Percentiles rank a stretch among this genome's conserved stretches.
Evolutionary conservation across 2,329 filamentous ascomycete species (phyloP).

Genomic region (Cordyceps militaris): DNA sequence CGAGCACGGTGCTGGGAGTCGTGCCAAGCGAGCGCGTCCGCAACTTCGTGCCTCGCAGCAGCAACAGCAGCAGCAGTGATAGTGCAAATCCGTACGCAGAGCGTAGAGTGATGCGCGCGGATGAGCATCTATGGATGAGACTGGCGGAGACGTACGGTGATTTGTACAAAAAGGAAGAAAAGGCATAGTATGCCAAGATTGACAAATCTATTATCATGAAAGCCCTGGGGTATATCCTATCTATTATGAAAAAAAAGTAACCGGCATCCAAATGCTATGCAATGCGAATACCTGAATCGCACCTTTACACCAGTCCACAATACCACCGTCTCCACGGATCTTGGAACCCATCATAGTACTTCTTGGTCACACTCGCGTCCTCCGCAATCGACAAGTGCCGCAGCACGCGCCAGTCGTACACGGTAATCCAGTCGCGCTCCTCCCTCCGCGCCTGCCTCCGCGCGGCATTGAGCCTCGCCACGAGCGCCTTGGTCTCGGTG

Average conservation of each 20-base stretch:
- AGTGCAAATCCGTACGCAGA: constrained; percentile 42
- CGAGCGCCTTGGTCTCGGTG: constrained; percentile 26
- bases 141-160: constrained; percentile 52
- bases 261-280: not conserved
- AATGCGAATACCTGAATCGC: not conserved
- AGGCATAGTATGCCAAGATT: constrained; percentile 4
- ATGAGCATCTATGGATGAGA: constrained; percentile 56
- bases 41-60: constrained; percentile 29
- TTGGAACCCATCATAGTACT: constrained; percentile 28
- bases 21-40: constrained; percentile 55
- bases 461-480: constrained; percentile 26
- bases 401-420: constrained; percentile 43
- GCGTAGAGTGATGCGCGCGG: constrained; percentile 53
- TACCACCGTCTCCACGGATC: constrained; percentile 40
- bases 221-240: not conserved
- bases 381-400: constrained; percentile 35
- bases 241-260: not conserved
- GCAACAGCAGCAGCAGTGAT: too few relatives aligned
- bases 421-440: constrained; percentile 30
- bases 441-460: constrained; percentile 23
- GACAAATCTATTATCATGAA: not conserved
- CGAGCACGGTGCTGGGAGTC: constrained; percentile 43
- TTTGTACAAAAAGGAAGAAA: constrained; percentile 40
- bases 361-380: constrained; percentile 22
- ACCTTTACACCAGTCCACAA: constrained; percentile 32